Percentiles rank a stretch among this genome's conserved stretches.
Conservation (phyloP, 208 protist genomes). For the Leishmania major region DNA sequence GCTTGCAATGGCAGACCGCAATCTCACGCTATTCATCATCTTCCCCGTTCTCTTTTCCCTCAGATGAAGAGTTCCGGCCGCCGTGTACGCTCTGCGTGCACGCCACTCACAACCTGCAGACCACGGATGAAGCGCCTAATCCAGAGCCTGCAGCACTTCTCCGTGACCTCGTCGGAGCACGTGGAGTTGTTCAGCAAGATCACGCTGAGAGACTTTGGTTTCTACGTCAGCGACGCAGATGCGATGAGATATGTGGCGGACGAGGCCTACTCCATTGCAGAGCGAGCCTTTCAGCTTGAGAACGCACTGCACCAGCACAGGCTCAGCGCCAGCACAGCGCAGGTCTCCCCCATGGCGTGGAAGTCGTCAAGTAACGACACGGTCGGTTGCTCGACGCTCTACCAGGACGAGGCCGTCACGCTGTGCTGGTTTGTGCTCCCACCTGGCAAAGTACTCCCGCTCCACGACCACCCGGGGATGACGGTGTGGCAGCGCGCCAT, state of each 20-base stretch:
- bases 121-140: slow-evolving; percentile 33
- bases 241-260: slow-evolving; percentile 31
- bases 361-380: slow-evolving; percentile 23
- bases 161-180: slow-evolving; percentile 19
- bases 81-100: neutral
- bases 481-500: slow-evolving; percentile 68
- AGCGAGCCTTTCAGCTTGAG: slow-evolving; percentile 43
- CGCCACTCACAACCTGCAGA: neutral
- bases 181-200: slow-evolving; percentile 33
- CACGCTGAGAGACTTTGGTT: slow-evolving; percentile 41
- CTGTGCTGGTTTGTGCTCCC: slow-evolving; percentile 83
- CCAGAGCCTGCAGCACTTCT: slow-evolving; percentile 26
- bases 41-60: neutral
- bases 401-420: slow-evolving; percentile 38
- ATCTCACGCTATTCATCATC: neutral
- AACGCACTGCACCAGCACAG: slow-evolving; percentile 38
- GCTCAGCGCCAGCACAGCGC: neutral
- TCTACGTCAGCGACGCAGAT: slow-evolving; percentile 46
- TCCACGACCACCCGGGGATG: slow-evolving; percentile 84
- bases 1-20: neutral
- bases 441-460: slow-evolving; percentile 45
- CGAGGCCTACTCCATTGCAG: slow-evolving; percentile 30
- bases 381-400: slow-evolving; percentile 71
- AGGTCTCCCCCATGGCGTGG: slow-evolving; percentile 30
- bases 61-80: neutral